These are phyloP conservation scores for Gossypium herbaceum DNA, from an alignment of 345 rosid species.

Conservation along the genomic window DNA sequence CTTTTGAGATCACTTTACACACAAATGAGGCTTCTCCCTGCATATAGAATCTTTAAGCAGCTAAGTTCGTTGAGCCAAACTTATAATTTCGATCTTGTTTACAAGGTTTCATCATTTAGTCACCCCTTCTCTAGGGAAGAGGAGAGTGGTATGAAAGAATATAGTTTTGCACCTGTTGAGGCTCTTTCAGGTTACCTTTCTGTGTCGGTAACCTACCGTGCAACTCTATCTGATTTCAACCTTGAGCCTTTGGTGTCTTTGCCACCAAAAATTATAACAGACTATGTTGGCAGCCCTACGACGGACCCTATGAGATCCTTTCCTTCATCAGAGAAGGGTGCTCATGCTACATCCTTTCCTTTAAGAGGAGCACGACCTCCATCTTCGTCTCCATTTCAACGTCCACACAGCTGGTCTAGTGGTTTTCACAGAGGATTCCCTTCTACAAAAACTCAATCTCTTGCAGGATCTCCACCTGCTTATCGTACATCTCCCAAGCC, in stretches of 20 bases:
- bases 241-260: slow-evolving; percentile 54
- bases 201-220: slow-evolving; percentile 59
- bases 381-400: slow-evolving; percentile 46
- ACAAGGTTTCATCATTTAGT: slow-evolving; percentile 78
- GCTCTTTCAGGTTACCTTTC: slow-evolving; percentile 70
- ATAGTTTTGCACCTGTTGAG: slow-evolving; percentile 63
- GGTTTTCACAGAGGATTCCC: slow-evolving; percentile 62
- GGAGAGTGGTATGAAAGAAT: slow-evolving; percentile 54
- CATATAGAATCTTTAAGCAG: slow-evolving; percentile 63
- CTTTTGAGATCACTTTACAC: slow-evolving; percentile 67
- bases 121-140: slow-evolving; percentile 62
- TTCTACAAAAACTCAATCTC: slow-evolving; percentile 36
- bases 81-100: slow-evolving; percentile 57
- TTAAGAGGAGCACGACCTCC: slow-evolving; percentile 50
- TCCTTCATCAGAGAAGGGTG: slow-evolving; percentile 58
- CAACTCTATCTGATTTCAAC: slow-evolving; percentile 63
- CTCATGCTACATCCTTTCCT: slow-evolving; percentile 51
- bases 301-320: slow-evolving; percentile 75
- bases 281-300: slow-evolving; percentile 85
- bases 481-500: slow-evolving; percentile 38
- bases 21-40: slow-evolving; percentile 79
- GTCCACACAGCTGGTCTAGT: slow-evolving; percentile 94
- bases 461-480: slow-evolving; percentile 52
- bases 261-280: slow-evolving; percentile 72
- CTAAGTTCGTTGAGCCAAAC: slow-evolving; percentile 54